A percentile compares a stretch with the other conserved stretches of the same genome.
phyloP scores from a whole-genome alignment of 2,329 filamentous ascomycete species.

The Zasmidium citrigriseum region DNA sequence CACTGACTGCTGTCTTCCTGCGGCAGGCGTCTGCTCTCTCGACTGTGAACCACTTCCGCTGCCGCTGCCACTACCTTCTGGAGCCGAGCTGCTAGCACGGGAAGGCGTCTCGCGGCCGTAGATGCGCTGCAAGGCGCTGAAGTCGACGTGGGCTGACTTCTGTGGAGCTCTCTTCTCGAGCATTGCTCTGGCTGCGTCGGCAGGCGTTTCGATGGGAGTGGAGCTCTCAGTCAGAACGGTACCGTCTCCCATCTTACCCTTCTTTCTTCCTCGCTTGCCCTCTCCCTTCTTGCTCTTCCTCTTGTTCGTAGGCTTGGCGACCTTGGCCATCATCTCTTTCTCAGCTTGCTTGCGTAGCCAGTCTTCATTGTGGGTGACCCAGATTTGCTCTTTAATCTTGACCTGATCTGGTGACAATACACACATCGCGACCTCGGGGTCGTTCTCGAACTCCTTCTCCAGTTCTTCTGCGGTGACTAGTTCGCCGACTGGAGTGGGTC shows the following conservation, averaged over 20 bases:
- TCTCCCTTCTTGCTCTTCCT: slow-evolving; percentile 31
- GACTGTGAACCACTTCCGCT: slow-evolving; percentile 6
- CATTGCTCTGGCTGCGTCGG: slow-evolving; percentile 49
- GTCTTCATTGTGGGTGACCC: slow-evolving; percentile 92
- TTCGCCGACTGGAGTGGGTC: slow-evolving; percentile 46
- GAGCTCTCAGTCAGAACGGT: slow-evolving; percentile 44
- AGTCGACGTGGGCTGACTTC: slow-evolving; percentile 50
- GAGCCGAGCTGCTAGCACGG: slow-evolving; percentile 17
- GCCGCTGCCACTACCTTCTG: slow-evolving; percentile 6
- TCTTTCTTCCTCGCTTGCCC: slow-evolving; percentile 46
- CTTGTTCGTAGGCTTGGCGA: slow-evolving; percentile 40
- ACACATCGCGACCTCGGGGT: slow-evolving; percentile 83
- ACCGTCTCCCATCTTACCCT: slow-evolving; percentile 44
- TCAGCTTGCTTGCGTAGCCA: slow-evolving; percentile 86
- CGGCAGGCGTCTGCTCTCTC: slow-evolving; percentile 5
- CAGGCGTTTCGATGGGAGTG: slow-evolving; percentile 44
- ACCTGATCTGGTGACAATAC: slow-evolving; percentile 72
- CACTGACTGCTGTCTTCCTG: neutral
- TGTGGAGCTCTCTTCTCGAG: slow-evolving; percentile 44
- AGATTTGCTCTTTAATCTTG: slow-evolving; percentile 83
- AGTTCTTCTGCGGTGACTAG: slow-evolving; percentile 30
- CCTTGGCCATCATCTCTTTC: slow-evolving; percentile 74
- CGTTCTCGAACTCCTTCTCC: slow-evolving; percentile 78
- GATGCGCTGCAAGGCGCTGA: slow-evolving; percentile 45
- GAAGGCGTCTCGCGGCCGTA: slow-evolving; percentile 33